These are phyloP conservation scores for Colletotrichum sp. DNA, from an alignment of 2,329 filamentous ascomycete genomes.

Conservation along the genomic window DNA sequence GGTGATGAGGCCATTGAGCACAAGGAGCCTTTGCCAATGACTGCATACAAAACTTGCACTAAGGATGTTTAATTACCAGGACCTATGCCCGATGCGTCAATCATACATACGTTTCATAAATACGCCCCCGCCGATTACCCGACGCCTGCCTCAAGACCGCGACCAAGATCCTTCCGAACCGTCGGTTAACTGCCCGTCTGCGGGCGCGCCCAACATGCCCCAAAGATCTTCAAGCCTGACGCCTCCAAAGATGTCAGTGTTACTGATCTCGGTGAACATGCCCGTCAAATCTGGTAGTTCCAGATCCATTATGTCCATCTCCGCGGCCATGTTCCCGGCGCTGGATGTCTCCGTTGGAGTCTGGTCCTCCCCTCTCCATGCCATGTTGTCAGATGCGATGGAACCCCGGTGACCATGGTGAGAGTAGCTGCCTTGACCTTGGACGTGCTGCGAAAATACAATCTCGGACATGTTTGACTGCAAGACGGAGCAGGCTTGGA, in stretches of 20 bases:
- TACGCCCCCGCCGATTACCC: not conserved
- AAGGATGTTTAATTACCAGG: not conserved
- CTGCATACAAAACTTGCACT: not conserved
- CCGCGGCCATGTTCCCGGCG: not conserved
- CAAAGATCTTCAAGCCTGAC: not conserved
- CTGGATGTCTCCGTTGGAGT: not conserved
- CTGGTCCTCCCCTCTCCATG: not conserved
- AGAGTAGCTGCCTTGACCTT: not conserved
- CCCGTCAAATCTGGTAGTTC: constrained; percentile 6
- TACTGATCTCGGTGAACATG: constrained; percentile 11
- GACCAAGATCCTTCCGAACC: not conserved
- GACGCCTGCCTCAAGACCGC: not conserved
- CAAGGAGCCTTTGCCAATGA: not conserved
- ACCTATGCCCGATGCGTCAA: not conserved
- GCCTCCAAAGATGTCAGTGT: not conserved
- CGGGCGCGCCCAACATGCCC: not conserved
- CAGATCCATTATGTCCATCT: constrained; percentile 4
- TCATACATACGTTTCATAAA: not conserved
- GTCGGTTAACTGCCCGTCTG: not conserved
- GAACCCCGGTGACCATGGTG: not conserved
- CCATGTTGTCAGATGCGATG: not conserved
- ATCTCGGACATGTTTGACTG: constrained; percentile 8
- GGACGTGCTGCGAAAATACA: not conserved
- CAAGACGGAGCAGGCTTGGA: constrained; percentile 3
- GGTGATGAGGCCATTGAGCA: not conserved